phyloP scores from a whole-genome alignment of 768 basidiomycete genomes.

The Phallus indusiatus region DNA sequence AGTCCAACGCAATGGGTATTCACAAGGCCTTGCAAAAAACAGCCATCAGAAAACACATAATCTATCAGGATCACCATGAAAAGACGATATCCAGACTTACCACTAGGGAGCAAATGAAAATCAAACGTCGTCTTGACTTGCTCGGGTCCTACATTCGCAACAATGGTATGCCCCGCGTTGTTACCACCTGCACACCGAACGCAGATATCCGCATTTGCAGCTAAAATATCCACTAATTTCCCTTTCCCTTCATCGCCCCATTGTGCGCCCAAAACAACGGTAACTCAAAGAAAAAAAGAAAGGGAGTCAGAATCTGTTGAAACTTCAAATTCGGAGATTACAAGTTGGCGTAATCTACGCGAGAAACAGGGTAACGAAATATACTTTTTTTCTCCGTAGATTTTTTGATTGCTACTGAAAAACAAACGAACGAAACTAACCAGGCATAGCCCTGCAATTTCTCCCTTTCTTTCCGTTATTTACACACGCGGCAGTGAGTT shows the following conservation, averaged over 20 bases:
- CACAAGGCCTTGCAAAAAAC: conserved; percentile 63
- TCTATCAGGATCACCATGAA: neutral
- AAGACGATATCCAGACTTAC: conserved; percentile 32
- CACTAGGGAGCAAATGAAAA: conserved; percentile 92
- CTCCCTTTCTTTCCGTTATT: too few relatives aligned
- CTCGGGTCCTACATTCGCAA: conserved; percentile 63
- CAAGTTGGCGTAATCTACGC: too few relatives aligned
- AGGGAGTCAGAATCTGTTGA: too few relatives aligned
- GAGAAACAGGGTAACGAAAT: too few relatives aligned
- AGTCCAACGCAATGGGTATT: conserved; percentile 79
- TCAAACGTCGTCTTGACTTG: conserved; percentile 77
- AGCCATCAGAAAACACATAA: neutral
- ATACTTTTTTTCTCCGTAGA: too few relatives aligned
- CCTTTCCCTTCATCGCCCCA: conserved; percentile 95
- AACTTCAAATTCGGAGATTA: too few relatives aligned
- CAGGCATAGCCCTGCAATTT: too few relatives aligned
- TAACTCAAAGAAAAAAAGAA: conserved; percentile 25
- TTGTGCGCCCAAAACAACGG: conserved; percentile 78
- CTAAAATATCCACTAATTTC: conserved; percentile 94
- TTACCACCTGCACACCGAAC: conserved; percentile 97
- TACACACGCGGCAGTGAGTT: too few relatives aligned
- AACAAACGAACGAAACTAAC: too few relatives aligned
- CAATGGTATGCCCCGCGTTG: conserved; percentile 98
- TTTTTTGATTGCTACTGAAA: too few relatives aligned
- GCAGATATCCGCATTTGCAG: conserved; percentile 83